A percentile compares a stretch with the other conserved stretches of the same genome.
These are phyloP conservation scores for Canavalia ensiformis DNA, from an alignment of 306 rosid genomes.

Conservation along the genomic window DNA sequence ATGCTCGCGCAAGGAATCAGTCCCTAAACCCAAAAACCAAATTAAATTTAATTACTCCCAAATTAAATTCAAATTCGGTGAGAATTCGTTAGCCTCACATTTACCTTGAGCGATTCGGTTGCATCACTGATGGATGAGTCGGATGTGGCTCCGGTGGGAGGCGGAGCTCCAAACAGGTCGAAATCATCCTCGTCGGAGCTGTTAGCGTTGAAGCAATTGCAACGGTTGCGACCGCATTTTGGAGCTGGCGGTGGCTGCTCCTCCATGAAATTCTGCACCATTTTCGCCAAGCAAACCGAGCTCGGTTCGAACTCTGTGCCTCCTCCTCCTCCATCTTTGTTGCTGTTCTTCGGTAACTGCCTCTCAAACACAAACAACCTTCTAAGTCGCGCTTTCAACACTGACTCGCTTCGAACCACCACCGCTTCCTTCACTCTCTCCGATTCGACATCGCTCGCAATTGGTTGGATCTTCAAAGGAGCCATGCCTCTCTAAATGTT, in stretches of 20 bases:
- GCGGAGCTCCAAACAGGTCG: slow-evolving; percentile 51
- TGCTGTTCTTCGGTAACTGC: slow-evolving; percentile 68
- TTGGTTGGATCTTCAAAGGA: slow-evolving; percentile 95
- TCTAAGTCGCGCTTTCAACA: slow-evolving; percentile 77
- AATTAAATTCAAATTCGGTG: not conserved
- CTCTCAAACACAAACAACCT: slow-evolving; percentile 76
- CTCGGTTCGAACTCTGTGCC: slow-evolving; percentile 77
- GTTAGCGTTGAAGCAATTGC: slow-evolving; percentile 91
- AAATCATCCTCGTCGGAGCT: slow-evolving; percentile 82
- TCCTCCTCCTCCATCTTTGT: slow-evolving; percentile 40
- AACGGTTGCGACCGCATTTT: slow-evolving; percentile 87
- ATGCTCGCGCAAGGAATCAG: slow-evolving; percentile 77
- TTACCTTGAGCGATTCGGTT: slow-evolving; percentile 80
- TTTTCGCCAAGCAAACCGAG: slow-evolving; percentile 85
- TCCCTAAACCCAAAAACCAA: slow-evolving; percentile 51
- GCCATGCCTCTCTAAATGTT: slow-evolving; percentile 52
- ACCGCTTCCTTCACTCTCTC: slow-evolving; percentile 54
- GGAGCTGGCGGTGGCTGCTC: slow-evolving; percentile 60
- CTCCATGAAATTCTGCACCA: slow-evolving; percentile 93
- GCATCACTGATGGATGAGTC: slow-evolving; percentile 53
- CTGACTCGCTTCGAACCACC: slow-evolving; percentile 70
- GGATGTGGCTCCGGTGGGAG: slow-evolving; percentile 49
- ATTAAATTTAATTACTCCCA: not conserved
- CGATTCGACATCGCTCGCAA: slow-evolving; percentile 78
- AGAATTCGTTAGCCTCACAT: no score